phyloP scores from a whole-genome alignment of 768 basidiomycete species.

The Inosperma sp. region DNA sequence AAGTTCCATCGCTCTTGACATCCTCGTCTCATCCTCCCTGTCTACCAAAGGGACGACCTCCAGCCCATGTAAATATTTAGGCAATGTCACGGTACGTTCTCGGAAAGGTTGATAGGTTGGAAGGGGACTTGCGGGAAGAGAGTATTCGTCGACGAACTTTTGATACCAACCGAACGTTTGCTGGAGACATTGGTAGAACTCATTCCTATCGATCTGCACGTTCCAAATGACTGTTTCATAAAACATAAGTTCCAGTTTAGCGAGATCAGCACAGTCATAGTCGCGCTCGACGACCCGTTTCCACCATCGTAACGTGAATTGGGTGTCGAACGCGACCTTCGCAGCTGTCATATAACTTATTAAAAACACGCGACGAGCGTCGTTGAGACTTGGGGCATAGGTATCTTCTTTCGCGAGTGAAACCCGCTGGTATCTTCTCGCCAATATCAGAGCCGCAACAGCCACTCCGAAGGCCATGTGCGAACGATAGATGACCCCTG shows the following conservation, averaged over 20 bases:
- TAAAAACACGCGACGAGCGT: slow-evolving; percentile 17
- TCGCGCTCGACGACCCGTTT: slow-evolving; percentile 9
- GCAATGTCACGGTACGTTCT: background rate
- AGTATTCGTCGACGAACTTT: slow-evolving; percentile 8
- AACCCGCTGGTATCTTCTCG: slow-evolving; percentile 13
- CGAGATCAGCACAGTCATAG: slow-evolving; percentile 11
- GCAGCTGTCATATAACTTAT: slow-evolving; percentile 17
- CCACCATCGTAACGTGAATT: slow-evolving; percentile 14
- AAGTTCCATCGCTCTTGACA: background rate
- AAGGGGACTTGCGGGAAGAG: slow-evolving; percentile 14
- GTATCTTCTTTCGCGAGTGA: background rate
- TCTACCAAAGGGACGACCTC: no score
- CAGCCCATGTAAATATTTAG: no score
- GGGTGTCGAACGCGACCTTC: slow-evolving; percentile 16
- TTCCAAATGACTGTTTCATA: slow-evolving; percentile 15
- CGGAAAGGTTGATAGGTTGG: slow-evolving; percentile 14
- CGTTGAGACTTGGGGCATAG: slow-evolving; percentile 10
- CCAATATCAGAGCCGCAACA: slow-evolving; percentile 13
- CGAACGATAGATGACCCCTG: slow-evolving; percentile 13
- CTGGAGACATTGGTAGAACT: slow-evolving; percentile 8
- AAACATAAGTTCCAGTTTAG: slow-evolving; percentile 14
- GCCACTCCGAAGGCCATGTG: slow-evolving; percentile 11
- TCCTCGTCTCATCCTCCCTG: background rate
- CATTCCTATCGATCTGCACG: slow-evolving; percentile 11
- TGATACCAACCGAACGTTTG: slow-evolving; percentile 14